Evolutionary conservation across 2,329 filamentous ascomycete species (phyloP), one percentile per base, ranked within the genome.

Genomic region (Sarocladiaceae sp.): DNA sequence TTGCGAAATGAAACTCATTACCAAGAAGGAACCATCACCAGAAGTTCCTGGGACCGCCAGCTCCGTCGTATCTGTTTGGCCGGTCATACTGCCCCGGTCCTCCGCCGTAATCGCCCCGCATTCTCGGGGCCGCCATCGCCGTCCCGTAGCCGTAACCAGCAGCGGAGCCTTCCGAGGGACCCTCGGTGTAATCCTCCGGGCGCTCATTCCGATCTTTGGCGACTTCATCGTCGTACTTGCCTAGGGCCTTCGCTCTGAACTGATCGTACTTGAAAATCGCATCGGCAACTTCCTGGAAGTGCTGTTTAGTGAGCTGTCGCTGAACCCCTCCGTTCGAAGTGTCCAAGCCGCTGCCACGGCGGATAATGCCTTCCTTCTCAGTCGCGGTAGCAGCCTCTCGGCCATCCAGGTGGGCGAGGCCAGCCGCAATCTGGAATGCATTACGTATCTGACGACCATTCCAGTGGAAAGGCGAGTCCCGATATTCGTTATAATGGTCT

Each of bases 371-470:
- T 36, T 36, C 33, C 33, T 36, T 36, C 7, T 36, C 28, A 31
- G 28, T 15, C 28, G 28, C 7, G 8, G 7, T 15, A 36, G 33
- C 8, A 17, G 33, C 33, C 33, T 10, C 15, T 55, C 53, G n/a
- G n/a, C n/a, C n/a, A n/a, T n/a, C 33, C 33, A 6, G 33, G 18
- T n/a, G 63, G 1, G 71, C 71, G 0, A 74, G 57, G 36, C 65
- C 66, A 1, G 66, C 66, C 0, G 68, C 67, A 6, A 60, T 67
- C 55, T 68, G 66, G 58, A 70, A 69, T 2, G 66, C 67, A 17
- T 63, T 70, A 37, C 67, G 64, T 40, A 71, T 71, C 52, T 71
- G 68, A 12, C 68, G 62, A 7, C 68, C 68, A 42, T 70, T 71
- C 67, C 68, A 71, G 53, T 59, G 61, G 11, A 59, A 62, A 3